A percentile compares a stretch with the other conserved stretches of the same genome.
Conservation (phyloP, 140 eudicot genomes). For the Erigeron philadelphicus region DNA sequence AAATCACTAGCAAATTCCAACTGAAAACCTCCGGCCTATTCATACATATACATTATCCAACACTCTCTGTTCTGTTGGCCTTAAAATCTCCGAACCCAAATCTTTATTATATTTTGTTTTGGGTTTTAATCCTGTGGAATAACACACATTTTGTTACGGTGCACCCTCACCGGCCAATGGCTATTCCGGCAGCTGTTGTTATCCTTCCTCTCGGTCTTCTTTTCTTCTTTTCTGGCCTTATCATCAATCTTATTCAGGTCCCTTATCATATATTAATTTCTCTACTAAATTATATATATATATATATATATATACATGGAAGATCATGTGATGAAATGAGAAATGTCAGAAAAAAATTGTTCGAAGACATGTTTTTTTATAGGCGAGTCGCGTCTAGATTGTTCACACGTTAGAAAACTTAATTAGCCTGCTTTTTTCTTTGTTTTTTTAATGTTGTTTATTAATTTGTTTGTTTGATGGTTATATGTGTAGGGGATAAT, state of each 20-base stretch:
- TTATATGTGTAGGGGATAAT: conserved; percentile 46
- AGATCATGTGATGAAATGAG: no score
- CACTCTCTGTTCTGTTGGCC: conserved; percentile 27
- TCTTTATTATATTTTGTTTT: neutral
- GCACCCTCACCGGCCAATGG: conserved; percentile 36
- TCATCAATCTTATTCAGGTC: conserved; percentile 80
- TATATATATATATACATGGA: neutral
- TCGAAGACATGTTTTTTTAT: no score
- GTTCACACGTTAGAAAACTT: no score
- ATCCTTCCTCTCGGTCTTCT: conserved; percentile 73
- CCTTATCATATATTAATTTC: neutral
- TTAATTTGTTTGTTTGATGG: neutral
- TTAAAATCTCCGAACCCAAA: conserved; percentile 30
- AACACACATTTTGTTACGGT: conserved; percentile 10
- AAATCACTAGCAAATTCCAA: no score
- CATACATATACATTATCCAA: neutral
- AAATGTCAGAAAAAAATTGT: no score
- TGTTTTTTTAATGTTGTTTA: neutral
- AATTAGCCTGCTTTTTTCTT: conserved; percentile 10
- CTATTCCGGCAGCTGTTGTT: conserved; percentile 75
- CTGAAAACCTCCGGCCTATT: no score
- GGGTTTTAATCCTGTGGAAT: neutral
- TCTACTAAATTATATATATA: conserved; percentile 13
- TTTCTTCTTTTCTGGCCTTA: conserved; percentile 71
- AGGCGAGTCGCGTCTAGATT: no score